Percentiles rank a stretch among this genome's conserved stretches.
phyloP scores from a whole-genome alignment of 2,329 filamentous ascomycete species.

The Phialemonium atrogriseum region DNA sequence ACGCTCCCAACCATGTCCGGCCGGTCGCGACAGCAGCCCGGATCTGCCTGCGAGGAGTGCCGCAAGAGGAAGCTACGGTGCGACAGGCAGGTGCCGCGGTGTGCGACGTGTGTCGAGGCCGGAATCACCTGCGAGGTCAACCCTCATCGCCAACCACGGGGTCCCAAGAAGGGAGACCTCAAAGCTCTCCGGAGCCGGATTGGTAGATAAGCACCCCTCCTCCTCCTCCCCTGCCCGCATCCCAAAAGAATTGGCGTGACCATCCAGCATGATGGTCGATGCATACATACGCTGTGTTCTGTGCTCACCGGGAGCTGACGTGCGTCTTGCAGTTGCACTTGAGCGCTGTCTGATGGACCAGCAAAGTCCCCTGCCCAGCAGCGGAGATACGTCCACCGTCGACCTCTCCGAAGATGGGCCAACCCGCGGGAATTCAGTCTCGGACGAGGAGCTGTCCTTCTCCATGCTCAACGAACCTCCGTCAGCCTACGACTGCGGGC shows the following conservation, averaged over 20 bases:
- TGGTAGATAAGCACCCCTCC: slow-evolving; percentile 9
- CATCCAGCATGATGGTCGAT: neutral
- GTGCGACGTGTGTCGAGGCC: slow-evolving; percentile 13
- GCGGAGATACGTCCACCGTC: no score
- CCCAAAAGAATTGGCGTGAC: no score
- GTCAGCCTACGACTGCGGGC: no score
- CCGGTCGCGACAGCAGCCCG: slow-evolving; percentile 13
- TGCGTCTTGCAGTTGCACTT: no score
- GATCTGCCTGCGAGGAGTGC: slow-evolving; percentile 16
- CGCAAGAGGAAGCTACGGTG: slow-evolving; percentile 16
- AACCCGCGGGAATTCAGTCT: no score
- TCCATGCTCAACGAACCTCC: no score
- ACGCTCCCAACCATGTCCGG: no score
- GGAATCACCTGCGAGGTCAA: slow-evolving; percentile 14
- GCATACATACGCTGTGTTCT: neutral
- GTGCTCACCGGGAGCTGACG: neutral
- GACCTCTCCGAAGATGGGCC: no score
- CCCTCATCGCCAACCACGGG: slow-evolving; percentile 12
- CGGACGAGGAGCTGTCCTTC: no score
- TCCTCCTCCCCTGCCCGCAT: slow-evolving; percentile 1
- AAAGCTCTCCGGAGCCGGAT: slow-evolving; percentile 15
- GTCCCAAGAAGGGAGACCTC: slow-evolving; percentile 17
- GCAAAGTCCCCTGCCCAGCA: neutral
- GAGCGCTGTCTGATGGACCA: neutral
- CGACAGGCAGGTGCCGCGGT: slow-evolving; percentile 14